Conservation (phyloP, 164 flowering plant genomes). For the Magnolia sinica region DNA sequence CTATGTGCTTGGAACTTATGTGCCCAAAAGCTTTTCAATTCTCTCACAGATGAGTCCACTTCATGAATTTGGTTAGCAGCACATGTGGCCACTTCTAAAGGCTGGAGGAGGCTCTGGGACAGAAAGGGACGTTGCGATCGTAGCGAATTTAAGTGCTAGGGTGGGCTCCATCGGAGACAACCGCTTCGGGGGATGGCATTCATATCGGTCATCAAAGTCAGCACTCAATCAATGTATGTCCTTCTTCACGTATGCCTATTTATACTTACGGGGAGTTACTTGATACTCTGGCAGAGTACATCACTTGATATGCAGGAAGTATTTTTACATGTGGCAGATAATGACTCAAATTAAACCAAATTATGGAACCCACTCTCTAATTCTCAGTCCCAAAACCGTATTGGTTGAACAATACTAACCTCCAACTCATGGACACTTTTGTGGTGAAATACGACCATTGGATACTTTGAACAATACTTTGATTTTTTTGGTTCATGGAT, state of each 20-base stretch:
- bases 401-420: no score
- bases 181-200: conserved; percentile 92
- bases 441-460: no score
- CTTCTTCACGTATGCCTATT: not conserved
- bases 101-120: conserved; percentile 69
- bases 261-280: not conserved
- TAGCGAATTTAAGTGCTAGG: conserved; percentile 90
- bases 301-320: no score
- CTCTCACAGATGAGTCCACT: not conserved
- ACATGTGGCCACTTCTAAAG: conserved; percentile 95
- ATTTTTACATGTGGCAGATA: no score
- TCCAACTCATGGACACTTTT: no score
- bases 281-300: no score
- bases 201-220: conserved; percentile 91
- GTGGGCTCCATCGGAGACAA: conserved; percentile 95
- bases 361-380: no score
- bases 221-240: conserved; percentile 85
- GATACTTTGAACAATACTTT: no score
- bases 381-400: no score
- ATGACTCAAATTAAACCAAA: no score
- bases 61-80: conserved; percentile 55
- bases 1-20: not conserved
- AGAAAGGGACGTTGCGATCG: conserved; percentile 61
- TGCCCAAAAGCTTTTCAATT: not conserved
- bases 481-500: no score